Conservation (phyloP, 2,329 filamentous ascomycete genomes). For the Penicillium sp. region DNA sequence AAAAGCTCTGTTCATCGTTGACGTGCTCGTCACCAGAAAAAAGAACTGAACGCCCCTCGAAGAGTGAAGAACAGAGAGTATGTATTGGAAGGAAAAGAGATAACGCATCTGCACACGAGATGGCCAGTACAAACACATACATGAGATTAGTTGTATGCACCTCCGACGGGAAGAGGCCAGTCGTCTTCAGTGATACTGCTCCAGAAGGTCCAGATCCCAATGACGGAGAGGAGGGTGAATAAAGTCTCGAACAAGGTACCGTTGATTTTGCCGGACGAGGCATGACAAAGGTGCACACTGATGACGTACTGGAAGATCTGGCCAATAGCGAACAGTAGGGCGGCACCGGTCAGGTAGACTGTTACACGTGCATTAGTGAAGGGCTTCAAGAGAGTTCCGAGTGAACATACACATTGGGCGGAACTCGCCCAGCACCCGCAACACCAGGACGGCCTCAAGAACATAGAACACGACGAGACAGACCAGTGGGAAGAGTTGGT, state of each 20-base stretch:
- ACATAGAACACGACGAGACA: slow-evolving; percentile 87
- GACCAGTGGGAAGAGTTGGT: slow-evolving; percentile 82
- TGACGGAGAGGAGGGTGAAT: slow-evolving; percentile 81
- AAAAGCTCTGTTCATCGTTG: slow-evolving; percentile 16
- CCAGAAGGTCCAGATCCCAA: slow-evolving; percentile 92
- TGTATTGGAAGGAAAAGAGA: slow-evolving; percentile 13
- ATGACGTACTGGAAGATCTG: slow-evolving; percentile 96
- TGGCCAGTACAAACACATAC: slow-evolving; percentile 5
- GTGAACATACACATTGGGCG: slow-evolving; percentile 73
- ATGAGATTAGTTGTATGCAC: slow-evolving; percentile 32
- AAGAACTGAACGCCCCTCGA: slow-evolving; percentile 9
- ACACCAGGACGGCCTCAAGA: slow-evolving; percentile 77
- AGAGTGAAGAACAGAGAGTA: slow-evolving; percentile 9
- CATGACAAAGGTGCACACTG: slow-evolving; percentile 84
- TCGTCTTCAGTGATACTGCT: slow-evolving; percentile 98
- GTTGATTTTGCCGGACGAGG: slow-evolving; percentile 81
- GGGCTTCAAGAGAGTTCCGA: not conserved
- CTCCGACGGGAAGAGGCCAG: slow-evolving; percentile 65
- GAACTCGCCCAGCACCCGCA: slow-evolving; percentile 80
- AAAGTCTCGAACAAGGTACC: slow-evolving; percentile 89
- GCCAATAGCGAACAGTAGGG: slow-evolving; percentile 80
- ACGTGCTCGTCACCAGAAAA: slow-evolving; percentile 13
- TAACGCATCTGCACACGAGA: slow-evolving; percentile 8
- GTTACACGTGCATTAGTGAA: slow-evolving; percentile 11
- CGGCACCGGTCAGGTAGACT: slow-evolving; percentile 73